Conservation (phyloP, 2,329 filamentous ascomycete species). For the Sclerotinia sclerotiorum region DNA sequence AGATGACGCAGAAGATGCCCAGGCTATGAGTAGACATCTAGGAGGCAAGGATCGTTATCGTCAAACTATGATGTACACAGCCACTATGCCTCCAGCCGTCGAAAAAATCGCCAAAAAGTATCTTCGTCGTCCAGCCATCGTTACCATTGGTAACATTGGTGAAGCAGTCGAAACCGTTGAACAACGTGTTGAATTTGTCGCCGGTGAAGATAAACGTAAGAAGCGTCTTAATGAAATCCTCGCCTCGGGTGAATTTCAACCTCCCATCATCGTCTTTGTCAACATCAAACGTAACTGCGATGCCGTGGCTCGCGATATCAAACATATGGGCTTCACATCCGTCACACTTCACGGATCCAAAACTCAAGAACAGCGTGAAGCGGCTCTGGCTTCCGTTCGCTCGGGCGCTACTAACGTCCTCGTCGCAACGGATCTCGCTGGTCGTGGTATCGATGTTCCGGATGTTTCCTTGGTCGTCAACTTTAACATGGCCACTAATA, state of each 20-base stretch:
- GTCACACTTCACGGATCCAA: conserved; percentile 95
- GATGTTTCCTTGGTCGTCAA: conserved; percentile 95
- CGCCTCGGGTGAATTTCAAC: conserved; percentile 71
- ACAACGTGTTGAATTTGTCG: conserved; percentile 89
- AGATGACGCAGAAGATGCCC: conserved; percentile 83
- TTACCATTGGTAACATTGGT: conserved; percentile 90
- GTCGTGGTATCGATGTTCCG: conserved; percentile 94
- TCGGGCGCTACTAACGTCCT: conserved; percentile 80
- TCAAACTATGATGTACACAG: conserved; percentile 99
- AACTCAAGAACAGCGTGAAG: conserved; percentile 96
- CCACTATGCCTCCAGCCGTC: conserved; percentile 90
- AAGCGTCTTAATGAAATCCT: conserved; percentile 93
- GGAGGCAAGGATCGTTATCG: conserved; percentile 78
- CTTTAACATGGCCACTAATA: conserved; percentile 95
- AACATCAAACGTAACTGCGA: conserved; percentile 99
- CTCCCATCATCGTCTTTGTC: conserved; percentile 98
- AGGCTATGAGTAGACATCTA: conserved; percentile 79
- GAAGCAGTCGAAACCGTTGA: conserved; percentile 98
- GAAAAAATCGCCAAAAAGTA: conserved; percentile 98
- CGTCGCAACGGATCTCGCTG: conserved; percentile 92
- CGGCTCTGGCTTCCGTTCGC: conserved; percentile 81
- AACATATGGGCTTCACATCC: conserved; percentile 84
- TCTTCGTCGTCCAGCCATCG: conserved; percentile 85
- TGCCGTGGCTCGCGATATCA: conserved; percentile 89
- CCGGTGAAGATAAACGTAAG: conserved; percentile 93